phyloP scores from a whole-genome alignment of 257 asterid species.

The Fraxinus cuspidata region DNA sequence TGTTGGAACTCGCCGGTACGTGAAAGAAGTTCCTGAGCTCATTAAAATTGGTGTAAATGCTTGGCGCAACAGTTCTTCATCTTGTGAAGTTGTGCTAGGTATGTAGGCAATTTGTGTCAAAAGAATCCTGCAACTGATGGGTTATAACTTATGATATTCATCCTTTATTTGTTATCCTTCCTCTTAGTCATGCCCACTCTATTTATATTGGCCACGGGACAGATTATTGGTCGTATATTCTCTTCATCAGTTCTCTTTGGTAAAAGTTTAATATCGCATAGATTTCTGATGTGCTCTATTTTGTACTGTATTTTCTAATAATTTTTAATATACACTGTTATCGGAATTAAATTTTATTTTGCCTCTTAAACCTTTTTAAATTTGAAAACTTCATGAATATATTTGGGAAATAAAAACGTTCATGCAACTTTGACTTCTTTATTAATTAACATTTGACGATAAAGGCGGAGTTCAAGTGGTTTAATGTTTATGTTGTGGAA shows the following conservation, averaged over 20 bases:
- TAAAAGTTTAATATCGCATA: not conserved
- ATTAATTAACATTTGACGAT: too few species aligned
- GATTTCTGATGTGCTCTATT: constrained; percentile 6
- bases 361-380: not conserved
- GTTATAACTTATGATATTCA: not conserved
- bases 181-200: not conserved
- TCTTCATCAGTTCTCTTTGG: constrained; percentile 9
- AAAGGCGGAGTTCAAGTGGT: not conserved
- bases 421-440: not conserved
- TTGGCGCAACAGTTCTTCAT: constrained; percentile 63
- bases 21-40: constrained; percentile 78
- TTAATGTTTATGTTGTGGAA: not conserved
- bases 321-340: not conserved
- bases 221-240: not conserved
- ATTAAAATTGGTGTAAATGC: constrained; percentile 70
- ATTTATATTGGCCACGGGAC: not conserved
- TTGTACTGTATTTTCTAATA: constrained; percentile 7
- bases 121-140: constrained; percentile 10
- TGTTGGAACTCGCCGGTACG: constrained; percentile 67
- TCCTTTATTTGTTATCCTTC: not conserved
- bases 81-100: constrained; percentile 77
- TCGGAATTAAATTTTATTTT: too few species aligned
- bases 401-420: not conserved
- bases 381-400: not conserved
- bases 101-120: constrained; percentile 23